Percentiles rank a stretch among this genome's conserved stretches.
Conservation (phyloP, 441 rosid genomes). For the Kokia cookei region DNA sequence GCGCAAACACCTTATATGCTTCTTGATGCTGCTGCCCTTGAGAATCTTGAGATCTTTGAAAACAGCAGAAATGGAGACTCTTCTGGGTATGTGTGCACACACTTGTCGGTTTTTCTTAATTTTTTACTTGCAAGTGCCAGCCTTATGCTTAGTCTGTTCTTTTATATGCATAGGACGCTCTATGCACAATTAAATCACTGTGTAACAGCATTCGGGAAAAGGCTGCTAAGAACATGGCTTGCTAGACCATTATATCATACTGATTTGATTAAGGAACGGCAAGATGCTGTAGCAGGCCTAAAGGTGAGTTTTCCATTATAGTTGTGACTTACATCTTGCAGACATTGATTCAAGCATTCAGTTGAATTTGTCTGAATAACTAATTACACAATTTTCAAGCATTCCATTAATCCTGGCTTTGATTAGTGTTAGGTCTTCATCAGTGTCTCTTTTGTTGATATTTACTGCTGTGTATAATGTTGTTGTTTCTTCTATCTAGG, state of each 20-base stretch:
- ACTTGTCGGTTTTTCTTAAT: slow-evolving; percentile 1
- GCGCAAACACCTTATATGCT: slow-evolving; percentile 74
- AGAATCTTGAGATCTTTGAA: slow-evolving; percentile 98
- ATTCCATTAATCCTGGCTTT: not conserved
- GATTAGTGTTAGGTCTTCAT: not conserved
- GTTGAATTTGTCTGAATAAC: not conserved
- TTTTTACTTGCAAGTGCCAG: not conserved
- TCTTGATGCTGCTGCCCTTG: slow-evolving; percentile 97
- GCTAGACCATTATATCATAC: slow-evolving; percentile 80
- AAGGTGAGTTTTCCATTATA: slow-evolving; percentile 43
- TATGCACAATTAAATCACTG: slow-evolving; percentile 88
- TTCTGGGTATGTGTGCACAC: slow-evolving; percentile 55
- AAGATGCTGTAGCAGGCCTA: slow-evolving; percentile 84
- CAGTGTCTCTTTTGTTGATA: not conserved
- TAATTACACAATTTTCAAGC: not conserved
- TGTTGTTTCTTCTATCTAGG: slow-evolving; percentile 39
- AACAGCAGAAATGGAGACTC: slow-evolving; percentile 80
- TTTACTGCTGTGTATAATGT: not conserved
- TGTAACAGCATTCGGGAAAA: slow-evolving; percentile 87
- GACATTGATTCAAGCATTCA: not conserved
- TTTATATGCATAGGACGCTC: slow-evolving; percentile 62
- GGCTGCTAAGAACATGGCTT: slow-evolving; percentile 90
- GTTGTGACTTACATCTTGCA: not conserved
- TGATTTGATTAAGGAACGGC: slow-evolving; percentile 82
- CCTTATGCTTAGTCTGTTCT: slow-evolving; percentile 17